Percentiles rank a stretch among this genome's conserved stretches.
Evolutionary conservation across 352 stramenopile species (phyloP).

Genomic region (Globisporangium nunn): DNA sequence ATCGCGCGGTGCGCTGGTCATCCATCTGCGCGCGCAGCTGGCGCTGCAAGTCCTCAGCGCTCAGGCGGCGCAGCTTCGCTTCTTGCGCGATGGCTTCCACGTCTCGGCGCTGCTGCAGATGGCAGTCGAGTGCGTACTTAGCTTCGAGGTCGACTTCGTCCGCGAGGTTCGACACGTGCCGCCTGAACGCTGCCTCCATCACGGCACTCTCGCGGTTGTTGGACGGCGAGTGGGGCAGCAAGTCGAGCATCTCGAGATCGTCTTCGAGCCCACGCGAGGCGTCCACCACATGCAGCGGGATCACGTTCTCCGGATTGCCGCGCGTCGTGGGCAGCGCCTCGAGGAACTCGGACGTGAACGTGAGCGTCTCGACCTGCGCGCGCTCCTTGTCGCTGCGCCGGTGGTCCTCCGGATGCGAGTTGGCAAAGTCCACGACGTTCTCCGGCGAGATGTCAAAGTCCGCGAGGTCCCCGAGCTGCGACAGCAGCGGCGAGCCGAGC

Average conservation of each 20-base stretch:
- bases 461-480: conserved; percentile 35
- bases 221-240: conserved; percentile 27
- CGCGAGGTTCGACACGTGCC: conserved; percentile 42
- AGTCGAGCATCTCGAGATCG: conserved; percentile 44
- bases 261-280: conserved; percentile 32
- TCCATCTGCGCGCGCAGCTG: conserved; percentile 51
- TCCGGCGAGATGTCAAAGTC: conserved; percentile 56
- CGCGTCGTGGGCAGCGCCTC: conserved; percentile 40
- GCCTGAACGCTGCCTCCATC: conserved; percentile 54
- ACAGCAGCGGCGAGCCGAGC: conserved; percentile 33
- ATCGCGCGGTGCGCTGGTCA: conserved; percentile 18
- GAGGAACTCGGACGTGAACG: conserved; percentile 25
- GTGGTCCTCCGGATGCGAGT: conserved; percentile 18
- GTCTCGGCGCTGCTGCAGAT: conserved; percentile 51
- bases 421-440: conserved; percentile 18
- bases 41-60: conserved; percentile 51
- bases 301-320: conserved; percentile 48
- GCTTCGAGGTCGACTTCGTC: conserved; percentile 49
- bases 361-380: conserved; percentile 8
- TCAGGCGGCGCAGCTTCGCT: conserved; percentile 32
- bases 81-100: conserved; percentile 45
- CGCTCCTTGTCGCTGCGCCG: conserved; percentile 12
- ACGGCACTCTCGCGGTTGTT: conserved; percentile 22
- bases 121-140: conserved; percentile 45
- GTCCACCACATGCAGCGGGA: conserved; percentile 15